phyloP scores from a whole-genome alignment of 495 filamentous ascomycete genomes.

The Pyronema domesticum region DNA sequence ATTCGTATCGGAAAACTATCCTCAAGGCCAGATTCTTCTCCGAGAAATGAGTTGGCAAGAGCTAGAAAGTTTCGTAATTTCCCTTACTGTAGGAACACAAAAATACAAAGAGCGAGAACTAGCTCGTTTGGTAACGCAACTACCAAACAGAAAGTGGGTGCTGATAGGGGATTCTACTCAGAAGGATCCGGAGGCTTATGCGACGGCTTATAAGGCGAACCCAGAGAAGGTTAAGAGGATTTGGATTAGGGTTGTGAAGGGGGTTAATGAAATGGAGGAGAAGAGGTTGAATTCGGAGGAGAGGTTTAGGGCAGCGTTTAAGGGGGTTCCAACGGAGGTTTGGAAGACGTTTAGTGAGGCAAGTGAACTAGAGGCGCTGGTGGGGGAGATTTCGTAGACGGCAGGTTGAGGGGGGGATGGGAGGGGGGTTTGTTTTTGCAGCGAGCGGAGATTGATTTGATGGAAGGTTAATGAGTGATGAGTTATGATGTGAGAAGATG shows the following conservation, averaged over 20 bases:
- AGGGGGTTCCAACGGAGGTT: conserved; percentile 44
- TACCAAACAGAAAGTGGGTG: conserved; percentile 63
- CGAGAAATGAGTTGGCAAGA: conserved; percentile 82
- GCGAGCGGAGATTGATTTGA: too few relatives aligned
- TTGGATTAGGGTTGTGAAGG: conserved; percentile 64
- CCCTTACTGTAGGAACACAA: conserved; percentile 63
- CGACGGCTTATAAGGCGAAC: conserved; percentile 44
- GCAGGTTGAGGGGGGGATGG: conserved; percentile 21
- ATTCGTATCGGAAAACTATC: conserved; percentile 54
- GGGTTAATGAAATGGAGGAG: conserved; percentile 51
- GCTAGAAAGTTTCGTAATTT: conserved; percentile 56
- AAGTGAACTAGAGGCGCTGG: conserved; percentile 39
- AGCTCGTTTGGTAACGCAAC: conserved; percentile 52
- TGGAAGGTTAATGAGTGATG: too few relatives aligned
- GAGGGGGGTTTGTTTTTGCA: background rate
- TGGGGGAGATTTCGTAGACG: conserved; percentile 28
- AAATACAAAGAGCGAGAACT: conserved; percentile 76
- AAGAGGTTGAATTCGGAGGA: conserved; percentile 49
- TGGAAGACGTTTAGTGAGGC: conserved; percentile 74
- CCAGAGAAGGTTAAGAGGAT: conserved; percentile 63
- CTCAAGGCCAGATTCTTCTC: conserved; percentile 60
- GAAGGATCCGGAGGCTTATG: conserved; percentile 80
- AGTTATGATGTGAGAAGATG: too few relatives aligned
- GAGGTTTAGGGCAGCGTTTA: conserved; percentile 72
- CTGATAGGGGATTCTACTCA: conserved; percentile 84